Percentiles rank a stretch among this genome's conserved stretches.
Evolutionary conservation across 1,284 basidiomycete species (phyloP).

Genomic region (Ustilago hordei): DNA sequence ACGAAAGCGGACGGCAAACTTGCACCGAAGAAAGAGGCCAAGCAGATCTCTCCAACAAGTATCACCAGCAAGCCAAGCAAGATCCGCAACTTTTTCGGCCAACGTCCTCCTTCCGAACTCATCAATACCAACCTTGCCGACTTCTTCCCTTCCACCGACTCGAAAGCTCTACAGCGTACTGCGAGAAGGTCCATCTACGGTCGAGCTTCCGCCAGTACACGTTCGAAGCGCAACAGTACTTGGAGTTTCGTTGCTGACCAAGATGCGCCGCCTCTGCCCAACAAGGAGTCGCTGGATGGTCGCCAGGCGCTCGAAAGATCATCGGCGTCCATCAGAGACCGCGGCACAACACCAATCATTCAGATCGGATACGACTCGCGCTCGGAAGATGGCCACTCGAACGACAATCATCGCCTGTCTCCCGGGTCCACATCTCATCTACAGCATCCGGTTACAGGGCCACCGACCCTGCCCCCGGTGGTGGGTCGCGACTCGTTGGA

Average conservation of each 20-base stretch:
- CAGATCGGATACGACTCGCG: conserved; percentile 51
- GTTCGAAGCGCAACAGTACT: conserved; percentile 63
- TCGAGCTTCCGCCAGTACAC: conserved; percentile 54
- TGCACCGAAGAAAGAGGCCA: conserved; percentile 31
- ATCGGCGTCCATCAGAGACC: conserved; percentile 27
- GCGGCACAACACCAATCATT: conserved; percentile 40
- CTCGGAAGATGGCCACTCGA: conserved; percentile 34
- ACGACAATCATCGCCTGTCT: conserved; percentile 9
- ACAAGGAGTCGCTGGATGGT: conserved; percentile 52
- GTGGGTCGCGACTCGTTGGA: conserved; percentile 56
- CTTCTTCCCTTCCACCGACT: conserved; percentile 94
- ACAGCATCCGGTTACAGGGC: conserved; percentile 15
- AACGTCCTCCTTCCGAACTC: conserved; percentile 94
- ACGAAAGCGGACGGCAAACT: conserved; percentile 17
- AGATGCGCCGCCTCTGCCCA: conserved; percentile 53
- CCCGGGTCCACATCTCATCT: conserved; percentile 12
- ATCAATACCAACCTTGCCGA: conserved; percentile 96
- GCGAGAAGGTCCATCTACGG: conserved; percentile 64
- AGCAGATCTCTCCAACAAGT: conserved; percentile 19
- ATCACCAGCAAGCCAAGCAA: conserved; percentile 69
- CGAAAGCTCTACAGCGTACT: conserved; percentile 72
- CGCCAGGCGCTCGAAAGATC: conserved; percentile 20
- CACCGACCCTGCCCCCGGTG: conserved; percentile 58
- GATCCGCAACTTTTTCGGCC: conserved; percentile 96
- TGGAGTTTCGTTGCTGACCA: conserved; percentile 63